Conservation (phyloP, 352 stramenopile species). For the Phytophthora macrochlamydospora region DNA sequence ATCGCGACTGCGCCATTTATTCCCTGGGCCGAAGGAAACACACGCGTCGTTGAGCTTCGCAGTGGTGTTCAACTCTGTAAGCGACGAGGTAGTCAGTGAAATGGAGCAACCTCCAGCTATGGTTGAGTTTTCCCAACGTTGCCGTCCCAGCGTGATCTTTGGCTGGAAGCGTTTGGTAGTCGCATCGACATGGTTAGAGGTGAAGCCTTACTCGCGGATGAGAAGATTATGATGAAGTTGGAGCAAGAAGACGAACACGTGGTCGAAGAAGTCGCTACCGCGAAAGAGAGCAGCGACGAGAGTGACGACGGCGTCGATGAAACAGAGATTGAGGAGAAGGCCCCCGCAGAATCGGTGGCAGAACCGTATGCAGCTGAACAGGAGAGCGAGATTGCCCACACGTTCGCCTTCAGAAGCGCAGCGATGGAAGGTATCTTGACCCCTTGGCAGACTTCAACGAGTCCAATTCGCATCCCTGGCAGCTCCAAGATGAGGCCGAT, state of each 20-base stretch:
- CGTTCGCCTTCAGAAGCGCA: conserved; percentile 34
- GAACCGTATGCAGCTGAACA: conserved; percentile 7
- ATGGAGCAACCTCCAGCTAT: conserved; percentile 17
- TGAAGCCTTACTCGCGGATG: conserved; percentile 55
- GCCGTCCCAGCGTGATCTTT: conserved; percentile 41
- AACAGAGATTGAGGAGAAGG: conserved; percentile 20
- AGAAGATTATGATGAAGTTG: conserved; percentile 54
- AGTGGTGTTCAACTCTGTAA: conserved; percentile 25
- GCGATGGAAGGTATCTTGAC: conserved; percentile 63
- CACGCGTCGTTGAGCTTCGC: conserved; percentile 20
- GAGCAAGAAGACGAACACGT: conserved; percentile 28
- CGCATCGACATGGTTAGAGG: conserved; percentile 55
- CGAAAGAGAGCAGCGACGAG: conserved; percentile 9
- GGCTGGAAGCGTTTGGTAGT: conserved; percentile 40
- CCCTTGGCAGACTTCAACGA: conserved; percentile 35
- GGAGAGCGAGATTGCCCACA: neutral
- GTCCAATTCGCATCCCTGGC: conserved; percentile 20
- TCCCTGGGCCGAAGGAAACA: conserved; percentile 17
- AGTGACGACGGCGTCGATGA: neutral
- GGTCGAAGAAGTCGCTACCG: conserved; percentile 7
- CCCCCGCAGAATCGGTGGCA: neutral
- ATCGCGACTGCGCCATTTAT: conserved; percentile 23
- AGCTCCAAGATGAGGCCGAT: conserved; percentile 31
- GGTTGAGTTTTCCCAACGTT: conserved; percentile 49
- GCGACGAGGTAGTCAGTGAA: neutral